Percentiles rank a stretch among this genome's conserved stretches.
phyloP scores from a whole-genome alignment of 805 yeast genomes.

The Yarrowia sp. region DNA sequence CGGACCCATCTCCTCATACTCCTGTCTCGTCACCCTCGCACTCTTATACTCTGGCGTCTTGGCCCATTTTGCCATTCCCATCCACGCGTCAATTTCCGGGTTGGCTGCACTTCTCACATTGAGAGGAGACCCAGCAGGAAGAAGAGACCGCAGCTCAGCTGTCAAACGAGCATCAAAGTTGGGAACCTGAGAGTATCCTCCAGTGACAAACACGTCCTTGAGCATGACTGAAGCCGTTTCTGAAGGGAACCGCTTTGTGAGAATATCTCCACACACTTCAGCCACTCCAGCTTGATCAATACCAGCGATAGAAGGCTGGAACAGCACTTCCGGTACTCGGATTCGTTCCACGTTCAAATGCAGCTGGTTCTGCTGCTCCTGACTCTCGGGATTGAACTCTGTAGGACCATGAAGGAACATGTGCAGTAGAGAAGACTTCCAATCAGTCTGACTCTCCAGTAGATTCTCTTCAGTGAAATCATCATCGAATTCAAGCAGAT shows the following conservation, averaged over 20 bases:
- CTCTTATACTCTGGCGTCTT: slow-evolving; percentile 46
- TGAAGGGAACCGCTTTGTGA: slow-evolving; percentile 55
- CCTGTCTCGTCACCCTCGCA: slow-evolving; percentile 60
- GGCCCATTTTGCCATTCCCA: slow-evolving; percentile 86
- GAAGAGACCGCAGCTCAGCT: slow-evolving; percentile 62
- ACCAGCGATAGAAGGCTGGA: slow-evolving; percentile 93
- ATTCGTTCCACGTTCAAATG: slow-evolving; percentile 89
- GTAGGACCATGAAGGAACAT: slow-evolving; percentile 87
- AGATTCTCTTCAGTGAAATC: slow-evolving; percentile 75
- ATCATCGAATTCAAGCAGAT: slow-evolving; percentile 78
- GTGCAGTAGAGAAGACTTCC: slow-evolving; percentile 78
- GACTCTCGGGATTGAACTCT: slow-evolving; percentile 74
- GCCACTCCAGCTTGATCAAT: slow-evolving; percentile 92
- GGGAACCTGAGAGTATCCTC: slow-evolving; percentile 71
- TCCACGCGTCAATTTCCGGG: slow-evolving; percentile 85
- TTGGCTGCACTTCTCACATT: slow-evolving; percentile 61
- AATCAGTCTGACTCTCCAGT: slow-evolving; percentile 71
- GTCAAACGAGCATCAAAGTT: slow-evolving; percentile 67
- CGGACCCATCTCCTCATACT: slow-evolving; percentile 84
- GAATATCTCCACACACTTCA: slow-evolving; percentile 68
- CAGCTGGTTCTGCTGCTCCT: slow-evolving; percentile 85
- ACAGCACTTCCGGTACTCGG: slow-evolving; percentile 85
- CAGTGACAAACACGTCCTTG: slow-evolving; percentile 72
- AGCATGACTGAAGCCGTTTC: slow-evolving; percentile 41
- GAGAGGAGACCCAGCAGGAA: slow-evolving; percentile 67